Evolutionary conservation across 73 alveolate genomes (phyloP), one percentile per base, ranked within the genome.

Genomic region (Uronychia binucleata): DNA sequence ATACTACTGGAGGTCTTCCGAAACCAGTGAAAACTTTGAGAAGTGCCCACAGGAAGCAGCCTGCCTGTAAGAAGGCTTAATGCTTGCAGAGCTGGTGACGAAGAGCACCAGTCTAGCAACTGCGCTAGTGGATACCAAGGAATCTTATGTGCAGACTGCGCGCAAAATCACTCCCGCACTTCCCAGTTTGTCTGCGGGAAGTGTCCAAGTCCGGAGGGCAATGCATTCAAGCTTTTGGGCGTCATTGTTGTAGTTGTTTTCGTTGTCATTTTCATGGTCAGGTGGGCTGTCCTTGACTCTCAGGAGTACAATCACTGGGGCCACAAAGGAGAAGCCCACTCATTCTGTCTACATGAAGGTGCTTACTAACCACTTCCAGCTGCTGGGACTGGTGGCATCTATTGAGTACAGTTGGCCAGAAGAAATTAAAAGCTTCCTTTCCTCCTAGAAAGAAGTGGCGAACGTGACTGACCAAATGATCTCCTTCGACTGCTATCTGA

Each of bases 331-430:
- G 0, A 81, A 83, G 35, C 75, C 81, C 5, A 67, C 30, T 25
- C 31, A 32, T 14, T 82, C 90, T 31, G 83, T 87, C 28, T 87
- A 59, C 34, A 25, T 87, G n/a, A 87, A 87, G 81, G 84, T 87
- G 34, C 31, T 87, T 30, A 87, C 57, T 26, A 87, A 87, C 59
- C 86, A 87, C 74, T 74, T 60, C 60, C 79, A 87, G 46, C 34
- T 87, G 13, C 34, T 87, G 0, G 85, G 27, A 0, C 58, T 83
- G 26, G 81, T 82, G 19, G 77, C 58, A 0, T 81, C 90, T 14
- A 26, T 87, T 26, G 58, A 87, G 57, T 82, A 78, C 31, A 58
- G 34, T 0, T 87, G 89, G 81, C 90, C 93, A 34, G 30, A 81
- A n/a, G 84, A 77, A 34, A 32, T 86, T 0, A 13, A 58, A 0